Evolutionary conservation across 768 basidiomycete species (phyloP).

Genomic region (Phanerochaete carnosa): DNA sequence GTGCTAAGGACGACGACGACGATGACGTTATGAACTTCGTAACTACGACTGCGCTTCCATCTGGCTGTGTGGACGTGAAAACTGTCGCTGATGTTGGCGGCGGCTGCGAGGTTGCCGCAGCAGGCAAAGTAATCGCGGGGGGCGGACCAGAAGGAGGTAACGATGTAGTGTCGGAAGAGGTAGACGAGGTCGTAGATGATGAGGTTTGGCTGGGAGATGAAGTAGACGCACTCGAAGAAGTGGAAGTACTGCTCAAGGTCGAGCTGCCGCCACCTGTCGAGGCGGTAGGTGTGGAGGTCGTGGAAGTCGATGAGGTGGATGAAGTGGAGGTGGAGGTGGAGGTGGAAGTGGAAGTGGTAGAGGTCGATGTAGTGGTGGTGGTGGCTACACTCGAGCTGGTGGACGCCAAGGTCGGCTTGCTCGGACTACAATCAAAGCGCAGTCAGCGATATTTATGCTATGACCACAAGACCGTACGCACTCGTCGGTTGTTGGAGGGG

Average conservation of each 20-base stretch:
- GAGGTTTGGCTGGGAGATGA: not conserved
- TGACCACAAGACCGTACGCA: not conserved
- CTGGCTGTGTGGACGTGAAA: not conserved
- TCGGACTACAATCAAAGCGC: not conserved
- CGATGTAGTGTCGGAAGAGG: conserved; percentile 8
- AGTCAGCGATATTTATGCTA: not conserved
- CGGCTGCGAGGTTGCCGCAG: not conserved
- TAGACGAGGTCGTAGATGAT: conserved; percentile 1
- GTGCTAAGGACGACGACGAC: not conserved
- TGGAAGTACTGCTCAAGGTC: not conserved
- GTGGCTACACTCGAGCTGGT: not conserved
- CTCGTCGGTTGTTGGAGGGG: not conserved
- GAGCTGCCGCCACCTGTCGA: no score
- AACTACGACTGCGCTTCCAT: not conserved
- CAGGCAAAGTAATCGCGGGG: not conserved
- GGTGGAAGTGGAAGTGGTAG: not conserved
- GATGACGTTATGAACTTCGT: no score
- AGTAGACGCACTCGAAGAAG: not conserved
- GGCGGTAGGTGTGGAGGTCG: not conserved
- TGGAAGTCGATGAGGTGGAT: not conserved
- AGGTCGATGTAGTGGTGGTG: not conserved
- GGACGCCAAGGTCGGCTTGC: not conserved
- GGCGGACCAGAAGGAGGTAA: conserved; percentile 4
- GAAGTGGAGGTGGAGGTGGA: not conserved
- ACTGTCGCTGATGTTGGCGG: not conserved